These are phyloP conservation scores for Thielaviopsis punctulata DNA, from an alignment of 2,329 filamentous ascomycete species.

Conservation along the genomic window DNA sequence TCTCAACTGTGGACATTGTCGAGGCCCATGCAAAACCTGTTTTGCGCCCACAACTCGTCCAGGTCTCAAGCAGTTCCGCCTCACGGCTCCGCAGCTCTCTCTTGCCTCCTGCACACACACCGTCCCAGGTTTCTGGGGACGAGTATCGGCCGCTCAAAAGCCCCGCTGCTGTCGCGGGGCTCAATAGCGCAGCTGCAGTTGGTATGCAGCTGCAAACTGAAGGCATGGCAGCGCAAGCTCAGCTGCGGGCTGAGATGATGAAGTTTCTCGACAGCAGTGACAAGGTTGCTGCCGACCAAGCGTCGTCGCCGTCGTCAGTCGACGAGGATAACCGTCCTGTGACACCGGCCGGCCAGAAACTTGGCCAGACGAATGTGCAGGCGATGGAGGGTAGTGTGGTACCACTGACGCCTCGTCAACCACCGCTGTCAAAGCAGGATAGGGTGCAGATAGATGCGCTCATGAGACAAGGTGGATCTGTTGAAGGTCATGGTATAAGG, in stretches of 20 bases:
- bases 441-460: background rate
- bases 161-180: background rate
- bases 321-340: background rate
- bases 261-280: background rate
- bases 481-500: background rate
- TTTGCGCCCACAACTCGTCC: slow-evolving; percentile 14
- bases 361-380: background rate
- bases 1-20: slow-evolving; percentile 15
- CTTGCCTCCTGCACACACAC: too few species aligned
- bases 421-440: background rate
- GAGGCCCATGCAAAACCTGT: slow-evolving; percentile 15
- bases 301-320: background rate
- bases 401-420: background rate
- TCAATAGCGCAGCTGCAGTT: too few species aligned
- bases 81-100: background rate
- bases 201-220: background rate
- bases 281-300: background rate
- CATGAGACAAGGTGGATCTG: background rate
- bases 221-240: background rate
- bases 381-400: background rate
- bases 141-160: too few species aligned
- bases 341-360: background rate
- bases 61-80: background rate
- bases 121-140: too few species aligned
- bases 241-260: background rate